Evolutionary conservation across 2,329 filamentous ascomycete species (phyloP).

Genomic region (Talaromyces funiculosus): DNA sequence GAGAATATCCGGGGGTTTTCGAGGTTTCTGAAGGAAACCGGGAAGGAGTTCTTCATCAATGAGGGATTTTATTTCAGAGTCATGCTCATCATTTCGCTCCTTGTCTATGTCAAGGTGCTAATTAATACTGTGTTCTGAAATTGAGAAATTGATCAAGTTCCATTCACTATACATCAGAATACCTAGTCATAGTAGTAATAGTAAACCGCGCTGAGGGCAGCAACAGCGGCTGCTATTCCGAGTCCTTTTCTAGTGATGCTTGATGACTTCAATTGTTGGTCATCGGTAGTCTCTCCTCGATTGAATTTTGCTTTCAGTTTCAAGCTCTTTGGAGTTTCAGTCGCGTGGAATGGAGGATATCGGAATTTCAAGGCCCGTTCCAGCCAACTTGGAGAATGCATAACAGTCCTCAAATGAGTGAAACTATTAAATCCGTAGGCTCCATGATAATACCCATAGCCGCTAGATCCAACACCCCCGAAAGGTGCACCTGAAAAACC

Average conservation of each 20-base stretch:
- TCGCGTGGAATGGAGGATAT: conserved; percentile 7
- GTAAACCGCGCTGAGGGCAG: not conserved
- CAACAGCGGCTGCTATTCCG: not conserved
- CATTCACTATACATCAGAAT: not conserved
- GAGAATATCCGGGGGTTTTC: not conserved
- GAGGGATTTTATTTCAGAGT: too few species aligned
- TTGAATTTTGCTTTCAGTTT: conserved; percentile 7
- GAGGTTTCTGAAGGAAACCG: not conserved
- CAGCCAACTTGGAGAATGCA: conserved; percentile 1
- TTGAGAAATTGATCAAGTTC: not conserved
- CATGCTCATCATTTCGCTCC: too few species aligned
- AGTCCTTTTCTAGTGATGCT: not conserved
- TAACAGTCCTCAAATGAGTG: conserved; percentile 26
- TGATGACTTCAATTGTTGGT: not conserved
- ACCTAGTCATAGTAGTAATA: not conserved
- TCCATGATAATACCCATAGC: conserved; percentile 47
- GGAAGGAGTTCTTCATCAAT: too few species aligned
- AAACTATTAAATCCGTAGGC: conserved; percentile 43
- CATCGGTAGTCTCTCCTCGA: conserved; percentile 6
- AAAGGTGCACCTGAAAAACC: conserved; percentile 42
- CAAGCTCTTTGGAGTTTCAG: conserved; percentile 12
- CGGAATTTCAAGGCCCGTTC: not conserved
- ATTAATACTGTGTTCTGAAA: not conserved
- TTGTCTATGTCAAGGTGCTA: not conserved
- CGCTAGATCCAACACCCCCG: conserved; percentile 48